These are phyloP conservation scores for Neobulgaria alba DNA, from an alignment of 2,329 filamentous ascomycete genomes.

Conservation along the genomic window DNA sequence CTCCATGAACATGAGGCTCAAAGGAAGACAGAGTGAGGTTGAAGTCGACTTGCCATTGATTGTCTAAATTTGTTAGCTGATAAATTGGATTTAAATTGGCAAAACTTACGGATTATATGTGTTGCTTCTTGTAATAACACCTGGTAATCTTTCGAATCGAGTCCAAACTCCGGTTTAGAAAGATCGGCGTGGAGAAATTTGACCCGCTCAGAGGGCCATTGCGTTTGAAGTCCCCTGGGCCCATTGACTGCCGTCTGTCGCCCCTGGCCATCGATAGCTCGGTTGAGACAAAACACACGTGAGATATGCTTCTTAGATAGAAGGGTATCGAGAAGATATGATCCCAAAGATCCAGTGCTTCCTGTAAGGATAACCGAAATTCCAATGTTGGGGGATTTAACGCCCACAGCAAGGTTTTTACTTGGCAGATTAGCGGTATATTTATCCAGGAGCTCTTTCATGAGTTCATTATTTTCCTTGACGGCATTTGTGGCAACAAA, in stretches of 20 bases:
- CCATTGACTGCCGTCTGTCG: slow-evolving; percentile 16
- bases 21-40: slow-evolving; percentile 28
- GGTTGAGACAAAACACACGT: slow-evolving; percentile 41
- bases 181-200: slow-evolving; percentile 42
- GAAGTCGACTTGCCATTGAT: not conserved
- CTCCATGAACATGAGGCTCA: slow-evolving; percentile 30
- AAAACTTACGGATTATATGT: slow-evolving; percentile 2
- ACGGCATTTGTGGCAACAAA: no score
- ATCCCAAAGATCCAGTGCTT: slow-evolving; percentile 40
- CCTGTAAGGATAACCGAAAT: slow-evolving; percentile 35
- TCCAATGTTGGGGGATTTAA: not conserved
- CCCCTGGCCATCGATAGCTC: slow-evolving; percentile 15
- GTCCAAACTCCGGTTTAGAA: slow-evolving; percentile 38
- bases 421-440: not conserved
- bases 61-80: not conserved
- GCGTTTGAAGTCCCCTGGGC: slow-evolving; percentile 31
- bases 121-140: slow-evolving; percentile 11
- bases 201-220: slow-evolving; percentile 30
- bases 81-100: not conserved
- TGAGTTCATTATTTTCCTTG: not conserved
- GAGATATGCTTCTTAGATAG: slow-evolving; percentile 26
- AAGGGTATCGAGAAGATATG: slow-evolving; percentile 36
- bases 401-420: not conserved
- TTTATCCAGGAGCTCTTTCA: not conserved
- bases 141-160: slow-evolving; percentile 22